phyloP scores from a whole-genome alignment of 768 basidiomycete species.

The Suillus subalutaceus region DNA sequence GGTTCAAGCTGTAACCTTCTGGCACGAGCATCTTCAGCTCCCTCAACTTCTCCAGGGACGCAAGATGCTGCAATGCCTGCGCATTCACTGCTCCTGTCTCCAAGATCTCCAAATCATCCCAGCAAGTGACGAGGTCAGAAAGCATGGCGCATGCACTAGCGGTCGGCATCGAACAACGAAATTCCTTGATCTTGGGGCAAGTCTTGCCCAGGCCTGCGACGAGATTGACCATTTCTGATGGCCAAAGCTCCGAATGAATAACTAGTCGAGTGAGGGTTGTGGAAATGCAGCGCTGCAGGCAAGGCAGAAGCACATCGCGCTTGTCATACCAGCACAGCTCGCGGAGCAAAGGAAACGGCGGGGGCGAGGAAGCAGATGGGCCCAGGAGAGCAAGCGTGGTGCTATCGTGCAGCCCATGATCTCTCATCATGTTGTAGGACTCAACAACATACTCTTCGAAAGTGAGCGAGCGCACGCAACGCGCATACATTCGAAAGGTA shows the following conservation, averaged over 20 bases:
- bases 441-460: not conserved
- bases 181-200: not conserved
- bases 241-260: not conserved
- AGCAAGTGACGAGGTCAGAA: not conserved
- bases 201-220: not conserved
- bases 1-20: not conserved
- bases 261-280: not conserved
- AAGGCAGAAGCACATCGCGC: not conserved
- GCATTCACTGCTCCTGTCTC: not conserved
- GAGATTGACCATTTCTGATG: not conserved
- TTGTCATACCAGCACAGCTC: not conserved
- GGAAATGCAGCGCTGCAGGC: not conserved
- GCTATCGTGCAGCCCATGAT: not conserved
- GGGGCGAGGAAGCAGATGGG: not conserved
- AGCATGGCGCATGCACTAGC: not conserved
- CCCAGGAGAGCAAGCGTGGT: not conserved
- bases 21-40: not conserved
- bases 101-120: not conserved
- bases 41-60: not conserved
- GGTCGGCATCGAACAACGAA: not conserved
- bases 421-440: not conserved
- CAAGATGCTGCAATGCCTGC: not conserved
- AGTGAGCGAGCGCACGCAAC: constrained; percentile 1
- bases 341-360: not conserved
- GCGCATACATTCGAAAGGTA: not conserved